Evolutionary conservation across 1,284 basidiomycete species (phyloP).

Genomic region (Cutaneotrichosporon daszewskae): DNA sequence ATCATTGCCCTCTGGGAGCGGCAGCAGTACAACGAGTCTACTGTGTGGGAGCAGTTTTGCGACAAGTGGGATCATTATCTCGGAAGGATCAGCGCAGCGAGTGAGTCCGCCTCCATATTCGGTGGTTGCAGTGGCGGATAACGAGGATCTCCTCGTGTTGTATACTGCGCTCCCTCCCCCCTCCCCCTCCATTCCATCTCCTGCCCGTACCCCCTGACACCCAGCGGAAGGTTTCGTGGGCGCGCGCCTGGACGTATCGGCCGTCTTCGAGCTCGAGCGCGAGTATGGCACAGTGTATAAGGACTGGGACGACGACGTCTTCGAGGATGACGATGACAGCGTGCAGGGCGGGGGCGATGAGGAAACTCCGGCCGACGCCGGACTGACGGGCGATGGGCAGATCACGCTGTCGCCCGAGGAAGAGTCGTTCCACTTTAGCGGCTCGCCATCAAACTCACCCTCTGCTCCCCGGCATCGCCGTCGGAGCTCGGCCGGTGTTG

Average conservation of each 20-base stretch:
- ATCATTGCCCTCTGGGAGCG: conserved; percentile 77
- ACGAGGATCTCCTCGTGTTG: too few species aligned
- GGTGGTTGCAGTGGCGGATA: background rate
- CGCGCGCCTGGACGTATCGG: conserved; percentile 62
- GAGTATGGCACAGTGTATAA: conserved; percentile 51
- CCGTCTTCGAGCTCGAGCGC: conserved; percentile 79
- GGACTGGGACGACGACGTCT: conserved; percentile 50
- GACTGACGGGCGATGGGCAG: conserved; percentile 4
- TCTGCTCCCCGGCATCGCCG: conserved; percentile 10
- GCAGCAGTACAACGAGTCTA: conserved; percentile 60
- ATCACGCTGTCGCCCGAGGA: conserved; percentile 6
- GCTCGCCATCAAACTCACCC: background rate
- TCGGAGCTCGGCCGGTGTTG: conserved; percentile 19
- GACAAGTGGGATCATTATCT: conserved; percentile 62
- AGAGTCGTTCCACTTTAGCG: background rate
- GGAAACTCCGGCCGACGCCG: conserved; percentile 13
- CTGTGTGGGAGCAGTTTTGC: conserved; percentile 65
- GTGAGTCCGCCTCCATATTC: conserved; percentile 51
- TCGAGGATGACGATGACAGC: conserved; percentile 24
- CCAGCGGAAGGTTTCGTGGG: conserved; percentile 69
- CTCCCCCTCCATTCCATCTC: too few species aligned
- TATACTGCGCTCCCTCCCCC: too few species aligned
- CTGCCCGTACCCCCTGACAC: too few species aligned
- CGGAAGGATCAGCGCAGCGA: conserved; percentile 60
- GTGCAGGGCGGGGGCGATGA: conserved; percentile 5